phyloP scores from a whole-genome alignment of 208 protist species.

The Angomonas ambiguus region DNA sequence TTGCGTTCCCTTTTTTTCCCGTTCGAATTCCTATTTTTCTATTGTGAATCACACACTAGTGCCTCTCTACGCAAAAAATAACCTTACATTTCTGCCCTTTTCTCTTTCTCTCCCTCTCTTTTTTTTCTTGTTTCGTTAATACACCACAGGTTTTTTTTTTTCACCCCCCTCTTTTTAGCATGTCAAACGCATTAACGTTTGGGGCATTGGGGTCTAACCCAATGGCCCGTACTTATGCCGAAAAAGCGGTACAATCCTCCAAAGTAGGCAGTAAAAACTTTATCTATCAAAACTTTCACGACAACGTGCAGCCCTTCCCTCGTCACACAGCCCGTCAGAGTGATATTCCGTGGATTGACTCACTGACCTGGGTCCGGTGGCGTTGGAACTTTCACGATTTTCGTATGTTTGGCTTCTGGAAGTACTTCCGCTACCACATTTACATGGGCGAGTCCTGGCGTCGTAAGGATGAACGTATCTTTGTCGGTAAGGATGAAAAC shows the following conservation, averaged over 20 bases:
- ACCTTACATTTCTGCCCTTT: background rate
- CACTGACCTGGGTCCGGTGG: constrained; percentile 58
- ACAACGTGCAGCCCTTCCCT: constrained; percentile 60
- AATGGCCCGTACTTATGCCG: constrained; percentile 58
- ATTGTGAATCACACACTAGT: too few species aligned
- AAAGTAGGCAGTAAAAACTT: constrained; percentile 85
- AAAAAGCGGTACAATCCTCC: constrained; percentile 55
- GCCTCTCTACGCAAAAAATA: too few species aligned
- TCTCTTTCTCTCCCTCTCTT: background rate
- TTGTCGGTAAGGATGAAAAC: constrained; percentile 89
- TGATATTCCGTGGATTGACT: constrained; percentile 69
- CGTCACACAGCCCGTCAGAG: constrained; percentile 79
- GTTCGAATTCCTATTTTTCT: too few species aligned
- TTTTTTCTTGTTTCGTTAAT: background rate
- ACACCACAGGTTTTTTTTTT: background rate
- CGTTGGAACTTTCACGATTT: constrained; percentile 89
- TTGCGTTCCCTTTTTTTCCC: too few species aligned
- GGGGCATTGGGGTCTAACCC: constrained; percentile 66
- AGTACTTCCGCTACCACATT: constrained; percentile 62
- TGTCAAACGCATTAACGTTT: constrained; percentile 79
- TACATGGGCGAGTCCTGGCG: constrained; percentile 88
- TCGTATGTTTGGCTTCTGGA: constrained; percentile 87
- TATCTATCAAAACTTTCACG: constrained; percentile 70
- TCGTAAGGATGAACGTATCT: constrained; percentile 89
- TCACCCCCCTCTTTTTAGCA: constrained; percentile 17